Evolutionary conservation across 2,329 filamentous ascomycete genomes (phyloP).

Genomic region (Trichoderma semiorbis): DNA sequence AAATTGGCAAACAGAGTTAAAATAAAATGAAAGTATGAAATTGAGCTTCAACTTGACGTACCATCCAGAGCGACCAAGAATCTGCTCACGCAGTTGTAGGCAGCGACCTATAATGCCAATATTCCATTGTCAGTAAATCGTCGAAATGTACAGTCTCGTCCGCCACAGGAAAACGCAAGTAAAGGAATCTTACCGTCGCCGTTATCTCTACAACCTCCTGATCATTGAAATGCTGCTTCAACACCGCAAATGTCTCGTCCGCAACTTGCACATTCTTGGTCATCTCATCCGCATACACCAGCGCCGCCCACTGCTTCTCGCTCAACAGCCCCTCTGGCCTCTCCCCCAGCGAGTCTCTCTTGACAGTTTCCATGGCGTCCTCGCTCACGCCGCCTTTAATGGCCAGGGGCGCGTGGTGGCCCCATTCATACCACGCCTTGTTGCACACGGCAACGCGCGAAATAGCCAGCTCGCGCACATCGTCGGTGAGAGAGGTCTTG

Average conservation of each 20-base stretch:
- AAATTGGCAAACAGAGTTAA: not conserved
- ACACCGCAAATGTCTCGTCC: conserved; percentile 62
- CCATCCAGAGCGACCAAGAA: conserved; percentile 80
- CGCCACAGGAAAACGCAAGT: not conserved
- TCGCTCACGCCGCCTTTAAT: conserved; percentile 54
- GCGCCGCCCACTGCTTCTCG: conserved; percentile 62
- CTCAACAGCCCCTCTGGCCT: conserved; percentile 48
- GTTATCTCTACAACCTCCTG: conserved; percentile 78
- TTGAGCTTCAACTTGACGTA: conserved; percentile 35
- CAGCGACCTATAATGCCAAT: conserved; percentile 48
- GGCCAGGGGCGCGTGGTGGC: conserved; percentile 68
- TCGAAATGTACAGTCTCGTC: not conserved
- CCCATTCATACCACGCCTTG: conserved; percentile 82
- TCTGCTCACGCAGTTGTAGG: conserved; percentile 81
- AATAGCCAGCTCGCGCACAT: conserved; percentile 73
- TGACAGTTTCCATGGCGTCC: conserved; percentile 46
- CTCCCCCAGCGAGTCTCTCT: conserved; percentile 30
- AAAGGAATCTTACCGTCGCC: conserved; percentile 54
- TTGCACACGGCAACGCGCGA: conserved; percentile 78
- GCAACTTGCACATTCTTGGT: conserved; percentile 67
- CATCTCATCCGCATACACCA: conserved; percentile 80
- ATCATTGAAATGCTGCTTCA: conserved; percentile 63
- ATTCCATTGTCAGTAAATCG: not conserved
- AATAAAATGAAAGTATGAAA: not conserved
- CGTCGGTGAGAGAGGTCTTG: conserved; percentile 46